Evolutionary conservation across 805 yeast species (phyloP), one percentile per base, ranked within the genome.

Genomic region (Teunomyces lycoperdinae): DNA sequence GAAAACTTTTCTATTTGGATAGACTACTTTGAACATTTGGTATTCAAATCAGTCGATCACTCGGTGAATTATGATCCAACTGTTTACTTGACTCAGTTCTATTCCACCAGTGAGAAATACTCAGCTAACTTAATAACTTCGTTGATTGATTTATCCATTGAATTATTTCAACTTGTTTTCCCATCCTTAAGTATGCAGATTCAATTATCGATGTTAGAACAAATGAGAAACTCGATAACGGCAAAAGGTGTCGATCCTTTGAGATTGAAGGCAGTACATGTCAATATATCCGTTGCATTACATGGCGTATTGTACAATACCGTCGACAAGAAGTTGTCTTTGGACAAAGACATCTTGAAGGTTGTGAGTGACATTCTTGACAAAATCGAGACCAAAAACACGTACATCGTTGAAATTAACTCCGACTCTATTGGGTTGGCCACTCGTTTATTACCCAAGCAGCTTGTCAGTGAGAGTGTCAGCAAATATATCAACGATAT

Each of bases 141-240:
- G 3, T 61, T 87, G 2, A 77, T 89, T n/a, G 96, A 92, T 65
- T 61, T 78, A 2, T 84, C 97, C 0, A 82, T 92, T 58, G 89
- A 85, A 50, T 73, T 91, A 1, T 88, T 90, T 60, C 81, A 87
- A 4, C 60, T 77, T 7, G 74, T 86, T 0, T 85, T 92, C 53
- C 88, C 95, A 0, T 71, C 75, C 49, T 77, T 92, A 54, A 81
- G 91, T 6, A 67, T 80, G 4, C 87, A 89, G 51, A 86, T 94
- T 45, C 97, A 92, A 58, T 84, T 85, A 49, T 89, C 97, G 0
- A 74, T 94, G n/a, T 65, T 94, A 16, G 97, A 92, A 58, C 87
- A 84, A 46, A 66, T 94, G 51, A 77, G 90, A 53, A 71, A 84
- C 3, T 63, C 74, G 1, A 49, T 78, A 42, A 71, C 80, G 27